Evolutionary conservation across 2,329 filamentous ascomycete genomes (phyloP).

Genomic region (Nectriaceae sp.): DNA sequence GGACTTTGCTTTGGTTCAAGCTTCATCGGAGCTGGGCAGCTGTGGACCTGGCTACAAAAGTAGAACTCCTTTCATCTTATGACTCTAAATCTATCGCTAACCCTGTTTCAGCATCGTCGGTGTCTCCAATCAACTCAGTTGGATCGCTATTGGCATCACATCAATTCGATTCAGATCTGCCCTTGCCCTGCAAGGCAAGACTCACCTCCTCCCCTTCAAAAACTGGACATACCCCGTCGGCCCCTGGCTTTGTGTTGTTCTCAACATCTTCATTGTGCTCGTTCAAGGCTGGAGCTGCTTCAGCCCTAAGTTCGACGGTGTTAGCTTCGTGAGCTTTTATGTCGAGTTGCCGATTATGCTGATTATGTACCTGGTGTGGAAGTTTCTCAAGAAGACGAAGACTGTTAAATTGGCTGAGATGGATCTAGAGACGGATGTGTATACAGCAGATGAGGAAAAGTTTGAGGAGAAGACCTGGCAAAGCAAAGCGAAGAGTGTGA

Average conservation of each 20-base stretch:
- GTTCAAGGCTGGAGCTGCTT: constrained; percentile 67
- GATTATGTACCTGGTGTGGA: constrained; percentile 70
- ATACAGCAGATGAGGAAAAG: constrained; percentile 44
- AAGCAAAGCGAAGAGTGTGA: constrained; percentile 23
- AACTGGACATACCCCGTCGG: constrained; percentile 69
- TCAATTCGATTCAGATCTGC: constrained; percentile 66
- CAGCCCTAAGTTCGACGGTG: constrained; percentile 56
- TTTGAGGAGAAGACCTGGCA: constrained; percentile 50
- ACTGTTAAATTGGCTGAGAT: constrained; percentile 57
- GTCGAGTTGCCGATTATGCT: constrained; percentile 64
- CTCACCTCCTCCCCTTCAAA: constrained; percentile 61
- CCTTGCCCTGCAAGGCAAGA: constrained; percentile 58
- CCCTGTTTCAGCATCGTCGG: constrained; percentile 53
- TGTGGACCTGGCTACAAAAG: constrained; percentile 70
- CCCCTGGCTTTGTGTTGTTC: constrained; percentile 55
- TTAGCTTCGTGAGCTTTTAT: constrained; percentile 66
- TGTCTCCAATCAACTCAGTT: constrained; percentile 67
- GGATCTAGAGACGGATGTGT: constrained; percentile 64
- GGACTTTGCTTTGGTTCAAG: constrained; percentile 65
- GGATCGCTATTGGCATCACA: constrained; percentile 65
- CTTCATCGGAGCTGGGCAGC: constrained; percentile 64
- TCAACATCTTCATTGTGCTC: constrained; percentile 62
- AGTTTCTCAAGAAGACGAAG: constrained; percentile 66
- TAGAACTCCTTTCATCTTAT: constrained; percentile 30
- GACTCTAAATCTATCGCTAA: background rate